phyloP scores from a whole-genome alignment of 495 filamentous ascomycete genomes.

The Penicillium simplicissimum region DNA sequence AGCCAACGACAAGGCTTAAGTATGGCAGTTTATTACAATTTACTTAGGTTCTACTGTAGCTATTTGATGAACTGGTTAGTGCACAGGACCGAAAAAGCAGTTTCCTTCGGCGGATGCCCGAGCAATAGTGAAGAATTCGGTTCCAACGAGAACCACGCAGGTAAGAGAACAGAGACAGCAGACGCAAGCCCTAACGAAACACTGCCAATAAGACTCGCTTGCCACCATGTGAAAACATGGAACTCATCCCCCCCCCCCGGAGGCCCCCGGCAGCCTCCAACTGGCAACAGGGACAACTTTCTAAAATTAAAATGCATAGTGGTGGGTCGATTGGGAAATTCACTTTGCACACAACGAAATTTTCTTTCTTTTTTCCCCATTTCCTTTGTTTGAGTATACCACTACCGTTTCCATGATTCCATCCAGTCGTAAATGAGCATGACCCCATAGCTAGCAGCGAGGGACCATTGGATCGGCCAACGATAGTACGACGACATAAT shows the following conservation, averaged over 20 bases:
- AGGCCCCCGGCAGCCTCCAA: neutral
- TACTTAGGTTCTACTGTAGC: neutral
- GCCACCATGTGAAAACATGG: constrained; percentile 4
- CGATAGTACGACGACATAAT: neutral
- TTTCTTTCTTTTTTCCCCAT: neutral
- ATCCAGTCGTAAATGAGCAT: neutral
- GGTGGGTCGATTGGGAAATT: neutral
- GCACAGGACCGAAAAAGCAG: neutral
- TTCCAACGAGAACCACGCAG: neutral
- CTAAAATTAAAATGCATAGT: neutral
- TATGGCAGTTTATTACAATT: neutral
- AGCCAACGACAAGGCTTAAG: neutral
- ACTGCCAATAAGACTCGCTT: neutral
- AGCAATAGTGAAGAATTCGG: neutral
- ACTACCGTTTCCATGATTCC: too few species aligned
- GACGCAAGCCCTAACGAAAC: constrained; percentile 1
- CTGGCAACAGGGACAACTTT: neutral
- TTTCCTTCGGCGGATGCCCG: neutral
- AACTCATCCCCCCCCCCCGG: neutral
- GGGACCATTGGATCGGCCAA: neutral
- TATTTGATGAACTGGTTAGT: too few species aligned
- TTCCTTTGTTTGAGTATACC: neutral
- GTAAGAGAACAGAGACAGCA: neutral
- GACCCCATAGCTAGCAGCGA: neutral
- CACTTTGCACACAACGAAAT: neutral